Percentiles rank a stretch among this genome's conserved stretches.
Evolutionary conservation across 73 alveolate species (phyloP).

Genomic region (Paraurostyla sp.): DNA sequence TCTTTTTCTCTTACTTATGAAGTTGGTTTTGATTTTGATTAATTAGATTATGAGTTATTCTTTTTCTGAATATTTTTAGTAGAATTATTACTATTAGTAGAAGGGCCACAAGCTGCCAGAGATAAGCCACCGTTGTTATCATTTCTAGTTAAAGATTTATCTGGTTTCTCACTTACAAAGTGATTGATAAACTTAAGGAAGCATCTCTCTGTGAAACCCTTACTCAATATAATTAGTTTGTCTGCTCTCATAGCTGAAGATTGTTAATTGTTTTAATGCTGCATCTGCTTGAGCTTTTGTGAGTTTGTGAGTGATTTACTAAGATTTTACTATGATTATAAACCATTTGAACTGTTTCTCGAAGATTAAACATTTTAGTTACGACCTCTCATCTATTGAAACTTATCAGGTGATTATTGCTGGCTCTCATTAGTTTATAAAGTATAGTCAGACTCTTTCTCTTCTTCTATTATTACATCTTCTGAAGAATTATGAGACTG

Average conservation of each 20-base stretch:
- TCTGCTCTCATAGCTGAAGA: conserved; percentile 25
- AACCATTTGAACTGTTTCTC: no score
- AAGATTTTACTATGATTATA: no score
- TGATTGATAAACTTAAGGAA: not conserved
- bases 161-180: conserved; percentile 11
- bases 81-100: not conserved
- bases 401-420: conserved; percentile 3
- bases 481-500: not conserved
- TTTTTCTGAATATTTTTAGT: no score
- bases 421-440: not conserved
- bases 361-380: no score
- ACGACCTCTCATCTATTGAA: no score
- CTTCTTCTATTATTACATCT: conserved; percentile 39
- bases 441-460: conserved; percentile 55
- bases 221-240: conserved; percentile 1
- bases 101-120: conserved; percentile 10
- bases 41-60: no score
- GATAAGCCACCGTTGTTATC: no score
- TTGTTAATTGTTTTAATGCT: not conserved
- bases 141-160: not conserved
- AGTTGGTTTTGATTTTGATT: no score
- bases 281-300: no score
- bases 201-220: conserved; percentile 1
- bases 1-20: no score
- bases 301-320: no score